Percentiles rank a stretch among this genome's conserved stretches.
Evolutionary conservation across 352 stramenopile genomes (phyloP).

Genomic region (Globisporangium recalcitrans): DNA sequence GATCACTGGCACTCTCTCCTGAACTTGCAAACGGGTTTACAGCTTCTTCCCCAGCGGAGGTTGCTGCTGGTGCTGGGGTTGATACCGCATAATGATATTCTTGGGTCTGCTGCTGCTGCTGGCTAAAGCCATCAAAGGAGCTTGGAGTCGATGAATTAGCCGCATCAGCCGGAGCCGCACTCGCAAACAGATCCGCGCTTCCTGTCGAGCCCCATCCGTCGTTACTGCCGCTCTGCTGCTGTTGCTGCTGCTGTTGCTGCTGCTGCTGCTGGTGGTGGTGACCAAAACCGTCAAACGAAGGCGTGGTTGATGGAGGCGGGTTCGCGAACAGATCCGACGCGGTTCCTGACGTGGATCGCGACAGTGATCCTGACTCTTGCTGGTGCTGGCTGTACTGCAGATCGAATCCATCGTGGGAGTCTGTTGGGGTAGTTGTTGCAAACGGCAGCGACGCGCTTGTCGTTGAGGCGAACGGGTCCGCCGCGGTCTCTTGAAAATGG

Average conservation of each 20-base stretch:
- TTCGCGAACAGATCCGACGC: constrained; percentile 11
- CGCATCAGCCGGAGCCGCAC: not conserved
- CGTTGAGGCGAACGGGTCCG: constrained; percentile 16
- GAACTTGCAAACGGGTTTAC: not conserved
- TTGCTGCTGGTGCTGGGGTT: not conserved
- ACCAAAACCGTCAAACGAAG: constrained; percentile 10
- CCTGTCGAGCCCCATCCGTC: not conserved
- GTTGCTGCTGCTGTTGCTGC: not conserved
- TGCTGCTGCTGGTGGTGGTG: constrained; percentile 10
- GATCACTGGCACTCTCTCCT: not conserved
- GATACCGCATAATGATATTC: not conserved
- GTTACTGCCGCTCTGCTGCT: not conserved
- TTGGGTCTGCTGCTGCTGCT: constrained; percentile 1
- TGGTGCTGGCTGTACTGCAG: not conserved
- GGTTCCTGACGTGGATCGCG: constrained; percentile 5
- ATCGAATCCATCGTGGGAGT: constrained; percentile 7
- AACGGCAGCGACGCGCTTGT: constrained; percentile 5
- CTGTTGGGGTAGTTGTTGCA: not conserved
- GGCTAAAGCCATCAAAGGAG: constrained; percentile 8
- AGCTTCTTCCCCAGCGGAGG: not conserved
- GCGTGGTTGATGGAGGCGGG: not conserved
- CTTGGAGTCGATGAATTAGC: not conserved
- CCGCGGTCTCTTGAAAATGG: constrained; percentile 7
- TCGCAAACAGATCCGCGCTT: constrained; percentile 10
- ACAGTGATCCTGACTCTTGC: constrained; percentile 5